phyloP scores from a whole-genome alignment of 192 early-diverging fungal genomes.

The Phycomyces blakesleeanus region DNA sequence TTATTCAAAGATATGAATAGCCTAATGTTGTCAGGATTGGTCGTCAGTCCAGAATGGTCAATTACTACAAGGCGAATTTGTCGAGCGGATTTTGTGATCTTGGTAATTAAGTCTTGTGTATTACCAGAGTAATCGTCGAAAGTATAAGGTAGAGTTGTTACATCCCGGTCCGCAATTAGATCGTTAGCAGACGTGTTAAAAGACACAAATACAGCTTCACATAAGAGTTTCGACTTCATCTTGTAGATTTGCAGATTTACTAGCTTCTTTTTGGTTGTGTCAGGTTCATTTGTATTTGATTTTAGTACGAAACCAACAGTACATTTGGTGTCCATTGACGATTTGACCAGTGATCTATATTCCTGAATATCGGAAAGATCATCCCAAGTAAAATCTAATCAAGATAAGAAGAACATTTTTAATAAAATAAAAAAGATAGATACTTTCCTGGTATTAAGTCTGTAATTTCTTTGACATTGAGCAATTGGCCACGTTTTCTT shows the following conservation, averaged over 20 bases:
- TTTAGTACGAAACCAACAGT: slow-evolving; percentile 24
- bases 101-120: slow-evolving; percentile 23
- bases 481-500: slow-evolving; percentile 16
- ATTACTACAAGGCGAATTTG: slow-evolving; percentile 21
- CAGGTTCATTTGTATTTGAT: slow-evolving; percentile 22
- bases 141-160: slow-evolving; percentile 12
- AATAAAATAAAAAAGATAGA: slow-evolving; percentile 2
- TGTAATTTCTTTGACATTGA: slow-evolving; percentile 17
- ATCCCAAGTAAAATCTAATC: slow-evolving; percentile 24
- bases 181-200: slow-evolving; percentile 21
- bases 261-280: slow-evolving; percentile 23
- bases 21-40: slow-evolving; percentile 17
- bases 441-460: slow-evolving; percentile 16
- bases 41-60: slow-evolving; percentile 20
- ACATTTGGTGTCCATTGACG: slow-evolving; percentile 23
- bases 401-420: slow-evolving; percentile 22
- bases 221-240: slow-evolving; percentile 26
- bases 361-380: slow-evolving; percentile 19
- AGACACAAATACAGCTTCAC: slow-evolving; percentile 28
- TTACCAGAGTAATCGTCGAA: slow-evolving; percentile 24
- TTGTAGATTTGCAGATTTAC: slow-evolving; percentile 28
- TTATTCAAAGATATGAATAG: slow-evolving; percentile 21
- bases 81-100: slow-evolving; percentile 24
- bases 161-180: slow-evolving; percentile 20
- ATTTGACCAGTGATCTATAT: slow-evolving; percentile 24